phyloP scores from a whole-genome alignment of 257 asterid species.

The Solanum gracilifrons region DNA sequence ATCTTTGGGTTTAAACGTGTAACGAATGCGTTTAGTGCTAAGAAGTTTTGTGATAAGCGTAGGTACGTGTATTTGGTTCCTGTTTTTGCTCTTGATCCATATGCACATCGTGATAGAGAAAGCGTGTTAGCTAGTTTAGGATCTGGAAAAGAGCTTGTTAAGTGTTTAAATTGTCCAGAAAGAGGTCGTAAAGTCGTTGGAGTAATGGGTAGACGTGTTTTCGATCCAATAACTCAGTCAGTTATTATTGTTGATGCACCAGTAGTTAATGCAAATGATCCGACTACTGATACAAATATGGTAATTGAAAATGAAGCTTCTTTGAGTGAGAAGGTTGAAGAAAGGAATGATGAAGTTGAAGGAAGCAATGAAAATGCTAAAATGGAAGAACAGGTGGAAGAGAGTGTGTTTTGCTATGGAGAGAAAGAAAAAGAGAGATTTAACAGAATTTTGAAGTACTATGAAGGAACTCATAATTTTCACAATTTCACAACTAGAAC shows the following conservation, averaged over 20 bases:
- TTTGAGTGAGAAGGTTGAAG: constrained; percentile 13
- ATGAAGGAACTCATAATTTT: constrained; percentile 85
- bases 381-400: background rate
- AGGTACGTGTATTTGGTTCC: constrained; percentile 88
- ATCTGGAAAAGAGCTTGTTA: constrained; percentile 56
- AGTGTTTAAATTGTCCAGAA: constrained; percentile 84
- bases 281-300: constrained; percentile 4
- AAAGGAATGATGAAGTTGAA: constrained; percentile 9
- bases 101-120: constrained; percentile 79
- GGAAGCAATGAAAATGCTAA: background rate
- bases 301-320: constrained; percentile 11
- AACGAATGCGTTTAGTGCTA: constrained; percentile 69
- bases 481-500: constrained; percentile 90
- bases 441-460: constrained; percentile 58
- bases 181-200: constrained; percentile 81
- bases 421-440: constrained; percentile 69
- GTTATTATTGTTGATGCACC: constrained; percentile 8
- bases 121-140: constrained; percentile 82
- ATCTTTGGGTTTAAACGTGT: constrained; percentile 69
- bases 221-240: constrained; percentile 12
- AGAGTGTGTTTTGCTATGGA: constrained; percentile 44
- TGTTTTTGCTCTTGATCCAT: constrained; percentile 77
- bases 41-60: constrained; percentile 87
- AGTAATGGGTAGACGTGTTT: constrained; percentile 51
- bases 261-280: background rate